Conservation (phyloP, 2,329 filamentous ascomycete genomes). For the Penicillium sp. region DNA sequence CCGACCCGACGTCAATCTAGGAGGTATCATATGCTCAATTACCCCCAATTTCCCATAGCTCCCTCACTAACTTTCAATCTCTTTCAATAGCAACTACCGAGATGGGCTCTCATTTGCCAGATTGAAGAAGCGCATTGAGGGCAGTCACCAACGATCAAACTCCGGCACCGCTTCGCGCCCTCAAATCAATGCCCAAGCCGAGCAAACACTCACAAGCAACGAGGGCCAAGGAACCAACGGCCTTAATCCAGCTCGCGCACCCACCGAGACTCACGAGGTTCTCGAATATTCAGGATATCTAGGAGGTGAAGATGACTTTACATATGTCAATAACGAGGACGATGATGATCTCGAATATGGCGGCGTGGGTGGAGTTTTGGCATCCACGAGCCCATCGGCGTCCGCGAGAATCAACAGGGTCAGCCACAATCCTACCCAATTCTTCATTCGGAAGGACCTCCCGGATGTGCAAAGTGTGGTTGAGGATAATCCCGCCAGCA, state of each 20-base stretch:
- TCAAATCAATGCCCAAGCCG: not conserved
- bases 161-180: not conserved
- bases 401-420: conserved; percentile 20
- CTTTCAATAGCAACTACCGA: conserved; percentile 1
- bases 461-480: not conserved
- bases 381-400: conserved; percentile 19
- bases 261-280: conserved; percentile 2
- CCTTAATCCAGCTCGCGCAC: not conserved
- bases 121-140: conserved; percentile 4
- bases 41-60: not conserved
- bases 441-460: conserved; percentile 3
- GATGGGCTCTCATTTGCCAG: not conserved
- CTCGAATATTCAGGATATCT: not conserved
- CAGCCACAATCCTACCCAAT: conserved; percentile 15
- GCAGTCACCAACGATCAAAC: not conserved
- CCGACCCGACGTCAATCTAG: conserved; percentile 1
- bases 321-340: conserved; percentile 13
- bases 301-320: conserved; percentile 9
- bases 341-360: conserved; percentile 8
- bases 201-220: not conserved
- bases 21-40: not conserved
- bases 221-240: not conserved
- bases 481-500: not conserved
- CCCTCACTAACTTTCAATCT: not conserved
- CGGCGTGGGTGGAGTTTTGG: conserved; percentile 1